phyloP scores from a whole-genome alignment of 2,329 filamentous ascomycete species.

The Phyllosticta citriasiana region DNA sequence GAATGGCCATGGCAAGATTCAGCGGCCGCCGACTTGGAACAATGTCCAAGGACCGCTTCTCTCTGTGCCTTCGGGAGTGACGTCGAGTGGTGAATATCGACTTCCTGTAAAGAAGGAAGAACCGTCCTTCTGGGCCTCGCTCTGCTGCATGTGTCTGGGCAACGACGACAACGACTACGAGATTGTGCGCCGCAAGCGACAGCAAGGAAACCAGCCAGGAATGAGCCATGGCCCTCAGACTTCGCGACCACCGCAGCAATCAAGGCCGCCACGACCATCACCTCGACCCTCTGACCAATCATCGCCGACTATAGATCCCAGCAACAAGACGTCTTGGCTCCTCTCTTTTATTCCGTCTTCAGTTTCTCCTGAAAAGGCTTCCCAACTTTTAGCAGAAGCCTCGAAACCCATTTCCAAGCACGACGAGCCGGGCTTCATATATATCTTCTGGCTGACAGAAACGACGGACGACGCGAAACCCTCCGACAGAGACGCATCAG shows the following conservation, averaged over 20 bases:
- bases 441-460: constrained; percentile 95
- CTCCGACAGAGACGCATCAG: background rate
- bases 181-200: constrained; percentile 31
- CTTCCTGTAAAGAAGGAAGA: constrained; percentile 15
- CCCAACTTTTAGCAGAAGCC: constrained; percentile 65
- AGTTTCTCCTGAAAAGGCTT: constrained; percentile 57
- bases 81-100: constrained; percentile 12
- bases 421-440: constrained; percentile 83
- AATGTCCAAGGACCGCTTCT: constrained; percentile 36
- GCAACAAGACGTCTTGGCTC: constrained; percentile 30
- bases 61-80: constrained; percentile 30
- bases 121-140: constrained; percentile 30
- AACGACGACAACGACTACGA: constrained; percentile 33
- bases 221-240: constrained; percentile 11
- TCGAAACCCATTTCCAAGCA: constrained; percentile 60
- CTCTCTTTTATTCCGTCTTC: constrained; percentile 60
- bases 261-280: constrained; percentile 11
- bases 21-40: constrained; percentile 35
- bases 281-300: background rate
- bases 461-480: constrained; percentile 33
- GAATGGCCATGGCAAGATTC: constrained; percentile 14
- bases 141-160: constrained; percentile 30
- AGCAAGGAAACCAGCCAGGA: constrained; percentile 14
- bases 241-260: constrained; percentile 15
- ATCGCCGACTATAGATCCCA: background rate